These are phyloP conservation scores for Starmerella khaoyaiensis DNA, from an alignment of 805 yeast species.

Conservation along the genomic window DNA sequence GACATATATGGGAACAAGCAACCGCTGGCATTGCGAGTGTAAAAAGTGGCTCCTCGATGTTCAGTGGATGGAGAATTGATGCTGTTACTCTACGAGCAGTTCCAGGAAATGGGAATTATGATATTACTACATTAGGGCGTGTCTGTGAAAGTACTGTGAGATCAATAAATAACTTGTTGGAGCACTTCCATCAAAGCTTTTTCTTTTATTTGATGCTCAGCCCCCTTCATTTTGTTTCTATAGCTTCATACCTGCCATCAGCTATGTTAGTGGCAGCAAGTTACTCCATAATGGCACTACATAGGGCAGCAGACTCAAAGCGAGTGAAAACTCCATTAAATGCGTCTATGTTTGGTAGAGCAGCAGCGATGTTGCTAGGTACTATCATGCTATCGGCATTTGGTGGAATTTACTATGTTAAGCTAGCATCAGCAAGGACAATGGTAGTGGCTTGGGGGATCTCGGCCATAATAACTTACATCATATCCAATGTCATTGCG, in stretches of 20 bases:
- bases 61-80: slow-evolving; percentile 93
- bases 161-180: slow-evolving; percentile 79
- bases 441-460: background rate
- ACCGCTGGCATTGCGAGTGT: slow-evolving; percentile 24
- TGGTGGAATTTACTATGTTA: too few species aligned
- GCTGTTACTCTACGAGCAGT: slow-evolving; percentile 65
- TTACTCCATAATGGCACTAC: slow-evolving; percentile 56
- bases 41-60: slow-evolving; percentile 56
- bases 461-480: too few species aligned
- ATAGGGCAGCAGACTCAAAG: too few species aligned
- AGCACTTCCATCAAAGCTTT: slow-evolving; percentile 93
- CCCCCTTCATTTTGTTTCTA: slow-evolving; percentile 73
- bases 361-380: too few species aligned
- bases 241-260: slow-evolving; percentile 83
- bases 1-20: slow-evolving; percentile 53
- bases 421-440: too few species aligned
- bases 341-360: too few species aligned
- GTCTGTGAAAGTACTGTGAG: slow-evolving; percentile 77
- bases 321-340: too few species aligned
- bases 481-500: too few species aligned
- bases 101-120: slow-evolving; percentile 45
- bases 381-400: too few species aligned
- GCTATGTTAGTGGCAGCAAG: slow-evolving; percentile 60
- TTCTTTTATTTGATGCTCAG: slow-evolving; percentile 77
- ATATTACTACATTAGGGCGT: slow-evolving; percentile 85